Base-by-base conservation (phyloP, 169 alveolate genomes). In the Cardiosporidium cionae region DNA sequence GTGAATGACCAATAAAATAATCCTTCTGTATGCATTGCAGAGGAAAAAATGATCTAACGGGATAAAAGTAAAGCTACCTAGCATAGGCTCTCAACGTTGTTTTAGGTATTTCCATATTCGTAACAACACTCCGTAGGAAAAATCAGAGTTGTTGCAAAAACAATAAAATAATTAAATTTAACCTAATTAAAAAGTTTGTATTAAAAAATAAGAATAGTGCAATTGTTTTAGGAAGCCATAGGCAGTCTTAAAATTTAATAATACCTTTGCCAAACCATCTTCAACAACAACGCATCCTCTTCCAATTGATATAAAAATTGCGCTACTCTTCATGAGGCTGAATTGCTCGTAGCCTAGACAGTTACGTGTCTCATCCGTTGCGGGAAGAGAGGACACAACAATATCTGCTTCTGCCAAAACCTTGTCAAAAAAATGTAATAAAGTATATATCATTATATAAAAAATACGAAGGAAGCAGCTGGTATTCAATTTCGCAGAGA, bases 291-390 rank as follows among this genome's bases (percentile, higher is more conserved):
- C 79, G 3, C 68, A 27, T 33, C 88, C 88, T 9, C 88, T 63
- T 5, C 88, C 88, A 2, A 83, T 22, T 2, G 88, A 83, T 2
- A 83, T 70, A 68, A 83, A 83, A n/a, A 83, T 80, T 0, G 71
- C 64, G 2, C 80, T 35, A 5, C 63, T 70, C 72, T 79, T 74
- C 88, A 83, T 83, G 7, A 77, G 79, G 31, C 64, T 52, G 33
- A 81, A 81, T 33, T 71, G 77, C 23, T 32, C 52, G 0, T 44
- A 58, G 0, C 80, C 82, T 6, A 82, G 72, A 65, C 36, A 53
- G 58, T 75, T 68, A 35, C 9, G n/a, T 0, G 88, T 83, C 22
- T 67, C 68, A 0, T 71, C 65, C 16, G 85, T 81, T 28, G 83
- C 85, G 0, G 85, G 88, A 7, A 83, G 81, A 9, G 78, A 70